These are phyloP conservation scores for Fraxinus floribunda DNA, from an alignment of 305 asterid species.

Conservation along the genomic window DNA sequence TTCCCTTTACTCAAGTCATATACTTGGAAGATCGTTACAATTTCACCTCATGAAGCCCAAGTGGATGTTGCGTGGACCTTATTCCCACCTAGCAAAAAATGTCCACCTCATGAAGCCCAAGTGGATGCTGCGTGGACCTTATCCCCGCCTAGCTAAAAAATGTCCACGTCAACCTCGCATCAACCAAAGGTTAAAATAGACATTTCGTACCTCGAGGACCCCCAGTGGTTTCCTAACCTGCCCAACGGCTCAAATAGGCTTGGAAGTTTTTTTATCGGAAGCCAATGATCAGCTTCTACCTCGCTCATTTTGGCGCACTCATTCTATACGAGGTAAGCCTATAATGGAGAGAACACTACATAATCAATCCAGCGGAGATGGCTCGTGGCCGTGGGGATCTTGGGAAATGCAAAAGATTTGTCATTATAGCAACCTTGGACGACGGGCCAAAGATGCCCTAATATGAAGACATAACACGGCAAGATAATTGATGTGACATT, in stretches of 20 bases:
- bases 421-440: background rate
- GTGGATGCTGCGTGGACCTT: background rate
- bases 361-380: background rate
- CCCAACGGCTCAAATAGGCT: background rate
- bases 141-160: background rate
- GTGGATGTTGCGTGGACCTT: no score
- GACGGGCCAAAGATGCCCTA: background rate
- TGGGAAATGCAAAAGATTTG: background rate
- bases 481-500: background rate
- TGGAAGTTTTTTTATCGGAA: background rate
- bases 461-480: background rate
- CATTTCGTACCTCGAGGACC: background rate
- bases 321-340: background rate
- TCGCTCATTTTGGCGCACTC: background rate
- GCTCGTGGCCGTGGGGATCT: background rate
- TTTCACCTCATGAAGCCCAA: background rate
- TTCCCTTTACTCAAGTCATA: background rate
- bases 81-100: no score
- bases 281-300: background rate
- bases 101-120: background rate
- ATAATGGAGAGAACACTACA: background rate
- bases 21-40: background rate
- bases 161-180: background rate
- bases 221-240: background rate
- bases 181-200: background rate